Evolutionary conservation across 106 monocot species (phyloP), one percentile per base, ranked within the genome.

Genomic region (Agapanthus africanus): DNA sequence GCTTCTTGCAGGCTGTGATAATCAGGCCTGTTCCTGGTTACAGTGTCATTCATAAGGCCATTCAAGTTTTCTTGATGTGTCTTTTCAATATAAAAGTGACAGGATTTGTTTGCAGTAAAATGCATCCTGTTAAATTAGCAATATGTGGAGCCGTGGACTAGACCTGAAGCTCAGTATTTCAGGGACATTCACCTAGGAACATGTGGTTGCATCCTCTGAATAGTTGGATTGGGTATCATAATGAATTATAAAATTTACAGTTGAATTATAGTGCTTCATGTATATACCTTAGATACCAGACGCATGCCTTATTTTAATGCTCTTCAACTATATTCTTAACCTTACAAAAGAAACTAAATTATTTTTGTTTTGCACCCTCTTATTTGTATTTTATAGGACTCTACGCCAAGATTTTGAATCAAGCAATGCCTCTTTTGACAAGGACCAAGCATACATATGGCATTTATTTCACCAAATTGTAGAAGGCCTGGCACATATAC

Each of bases 401-500:
- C 63, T 97, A 37, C 91, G 84, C 11, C 84, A 92, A 49, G 97
- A 86, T 82, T 84, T 97, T 77, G 92, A 87, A 34, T 66, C 74
- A 65, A 71, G 44, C 61, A 67, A 21, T 66, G 63, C 72, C n/a
- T 73, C 79, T 70, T 78, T 87, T 68, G 84, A 87, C 69, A 90
- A 92, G 78, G 89, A 97, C 27, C 40, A 66, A 44, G 16, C 40
- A 44, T 77, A 82, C 59, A 75, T 80, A 16, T 97, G 97, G 97
- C 84, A 85, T 82, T 73, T 87, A 51, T 97, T 92, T 81, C 91
- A 92, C 23, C 97, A 97, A 87, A 92, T 97, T 79, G 84, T 92
- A n/a, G 97, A 97, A 97, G 97, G 97, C 26, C 71, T 97, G 32
- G 88, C 92, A 40, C 97, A 97, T 78, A 90, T 97, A 72, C 97